Evolutionary conservation across 768 basidiomycete species (phyloP), one percentile per base, ranked within the genome.

Genomic region (Termitomyces sp.): DNA sequence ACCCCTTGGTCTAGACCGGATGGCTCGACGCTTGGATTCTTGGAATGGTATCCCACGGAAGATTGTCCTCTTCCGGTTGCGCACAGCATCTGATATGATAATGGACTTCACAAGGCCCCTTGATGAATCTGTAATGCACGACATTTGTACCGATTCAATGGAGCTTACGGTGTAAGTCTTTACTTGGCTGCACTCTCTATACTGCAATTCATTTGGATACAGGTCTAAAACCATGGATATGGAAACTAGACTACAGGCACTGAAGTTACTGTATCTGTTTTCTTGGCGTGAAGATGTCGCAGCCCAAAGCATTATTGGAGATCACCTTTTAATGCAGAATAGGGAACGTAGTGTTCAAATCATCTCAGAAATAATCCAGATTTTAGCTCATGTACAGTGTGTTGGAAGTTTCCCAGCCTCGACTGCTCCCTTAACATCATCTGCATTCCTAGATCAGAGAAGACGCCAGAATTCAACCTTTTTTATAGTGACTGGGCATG

Each of bases 111-210:
- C 38, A 15, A 57, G 64, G 16, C 35, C 40, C 4, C 39, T 61
- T 15, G 50, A 60, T 35, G 44, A 59, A 35, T 57, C 58, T 12
- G 16, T 59, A 12, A 46, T 65, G 38, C 24, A 57, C 36, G 64
- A 65, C 28, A 28, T 60, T n/a, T 59, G 57, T 24, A 18, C 15
- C n/a, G 64, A 62, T 45, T 42, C 57, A 15, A 35, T 65, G 28
- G 64, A 60, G 38, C 28, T 65, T 32, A 20, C 55, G 4, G 58
- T 49, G 64, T 60, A 13, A 53, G 58, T 55, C 9, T 15, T 18
- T 33, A 53, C 24, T 33, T 28, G 16, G 15, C 16, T 4, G 28
- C 4, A 28, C 28, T 28, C 28, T 15, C 42, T 7, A 22, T 3
- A 7, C 12, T 55, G 12, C 7, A 39, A 16, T 24, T 36, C 16